Conservation (phyloP, 768 basidiomycete genomes). For the Pisolithus tinctorius region DNA sequence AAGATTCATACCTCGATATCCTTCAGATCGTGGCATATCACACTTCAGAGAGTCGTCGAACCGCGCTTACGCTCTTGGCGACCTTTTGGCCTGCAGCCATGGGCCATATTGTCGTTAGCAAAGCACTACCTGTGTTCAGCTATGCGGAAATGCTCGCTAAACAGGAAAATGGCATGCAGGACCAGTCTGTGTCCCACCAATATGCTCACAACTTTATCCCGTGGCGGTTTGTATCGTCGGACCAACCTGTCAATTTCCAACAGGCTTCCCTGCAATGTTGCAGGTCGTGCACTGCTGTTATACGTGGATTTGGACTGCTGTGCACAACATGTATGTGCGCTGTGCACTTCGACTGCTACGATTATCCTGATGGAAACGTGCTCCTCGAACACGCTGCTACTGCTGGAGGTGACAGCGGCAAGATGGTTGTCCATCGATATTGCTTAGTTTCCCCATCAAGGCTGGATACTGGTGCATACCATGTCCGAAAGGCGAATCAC, state of each 20-base stretch:
- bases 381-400: constrained; percentile 45
- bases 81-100: constrained; percentile 63
- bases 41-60: constrained; percentile 43
- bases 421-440: constrained; percentile 57
- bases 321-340: constrained; percentile 66
- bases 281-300: constrained; percentile 43
- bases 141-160: constrained; percentile 22
- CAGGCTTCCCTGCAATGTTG: constrained; percentile 41
- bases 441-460: constrained; percentile 38
- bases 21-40: constrained; percentile 69
- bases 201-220: constrained; percentile 61
- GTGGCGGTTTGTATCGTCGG: constrained; percentile 47
- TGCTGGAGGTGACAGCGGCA: constrained; percentile 41
- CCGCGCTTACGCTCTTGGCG: constrained; percentile 49
- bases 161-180: background rate
- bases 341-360: constrained; percentile 77
- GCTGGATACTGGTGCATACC: constrained; percentile 13
- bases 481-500: constrained; percentile 35
- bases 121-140: constrained; percentile 38
- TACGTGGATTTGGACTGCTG: constrained; percentile 63
- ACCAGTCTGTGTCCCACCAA: constrained; percentile 20
- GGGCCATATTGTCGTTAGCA: constrained; percentile 60
- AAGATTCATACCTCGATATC: constrained; percentile 64
- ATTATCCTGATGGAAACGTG: constrained; percentile 57
- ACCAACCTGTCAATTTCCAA: constrained; percentile 21